Evolutionary conservation across 306 rosid species (phyloP).

Genomic region (Dicorynia guianensis): DNA sequence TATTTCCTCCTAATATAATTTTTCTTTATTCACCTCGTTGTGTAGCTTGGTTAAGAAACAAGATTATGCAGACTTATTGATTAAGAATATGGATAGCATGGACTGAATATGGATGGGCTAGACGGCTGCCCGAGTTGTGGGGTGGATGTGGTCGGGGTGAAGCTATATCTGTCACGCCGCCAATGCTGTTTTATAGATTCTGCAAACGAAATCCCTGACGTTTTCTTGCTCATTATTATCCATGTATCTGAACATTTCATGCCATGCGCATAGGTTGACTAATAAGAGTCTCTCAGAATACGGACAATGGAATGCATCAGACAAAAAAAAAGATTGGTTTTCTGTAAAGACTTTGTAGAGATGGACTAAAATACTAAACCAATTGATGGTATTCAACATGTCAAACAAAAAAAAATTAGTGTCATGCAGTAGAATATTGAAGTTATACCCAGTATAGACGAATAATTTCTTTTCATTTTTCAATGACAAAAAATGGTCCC

Average conservation of each 20-base stretch:
- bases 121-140: constrained; percentile 17
- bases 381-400: constrained; percentile 26
- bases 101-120: neutral
- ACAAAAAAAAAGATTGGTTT: neutral
- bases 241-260: constrained; percentile 40
- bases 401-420: neutral
- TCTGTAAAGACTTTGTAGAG: neutral
- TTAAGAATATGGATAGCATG: no score
- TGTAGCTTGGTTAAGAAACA: no score
- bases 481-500: constrained; percentile 35
- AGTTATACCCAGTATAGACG: constrained; percentile 4
- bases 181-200: constrained; percentile 26
- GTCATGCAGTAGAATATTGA: constrained; percentile 24
- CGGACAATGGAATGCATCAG: neutral
- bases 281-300: neutral
- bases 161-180: neutral
- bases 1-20: no score
- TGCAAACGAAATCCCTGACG: constrained; percentile 14
- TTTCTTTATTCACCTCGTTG: no score
- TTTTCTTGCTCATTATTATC: constrained; percentile 16
- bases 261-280: constrained; percentile 38
- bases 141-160: neutral
- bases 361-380: neutral
- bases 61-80: no score
- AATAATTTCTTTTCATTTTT: constrained; percentile 23